Base-by-base conservation (phyloP, 331 rosid genomes). In the Cydonia oblonga region DNA sequence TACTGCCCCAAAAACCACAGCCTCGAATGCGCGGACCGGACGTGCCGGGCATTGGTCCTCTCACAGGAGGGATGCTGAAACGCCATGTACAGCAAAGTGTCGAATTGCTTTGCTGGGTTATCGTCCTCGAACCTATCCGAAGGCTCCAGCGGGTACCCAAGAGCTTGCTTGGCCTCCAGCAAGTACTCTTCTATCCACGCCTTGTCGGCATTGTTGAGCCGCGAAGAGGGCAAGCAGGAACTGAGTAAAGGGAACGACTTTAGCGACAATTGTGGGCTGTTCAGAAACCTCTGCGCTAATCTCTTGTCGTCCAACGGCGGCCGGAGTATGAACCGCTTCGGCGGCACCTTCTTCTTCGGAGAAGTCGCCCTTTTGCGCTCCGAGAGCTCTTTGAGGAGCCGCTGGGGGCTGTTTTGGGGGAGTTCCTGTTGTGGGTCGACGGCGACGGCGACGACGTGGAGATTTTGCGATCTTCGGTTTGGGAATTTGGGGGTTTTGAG, bases 21-120 rank as follows among this genome's bases (percentile, higher is more conserved):
- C 86, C 98, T 86, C 4, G 98, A 82, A 73, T 95, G 98, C 71
- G 93, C 98, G 3, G 86, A 81, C 65, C 90, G 70, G 71, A 91
- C 95, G 68, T 91, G 96, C 58, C 96, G 76, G 1, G 93, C 86
- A 5, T 87, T 91, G 10, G 90, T 78, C 68, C 98, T 82, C 78
- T 95, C 96, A 46, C 98, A 87, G 1, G 90, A 80, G 0, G 98
- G 96, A 32, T 95, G 97, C 85, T 95, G 98, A 84, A 95, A 95
- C 16, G 98, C 98, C 86, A 95, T 70, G 53, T 95, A 95, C 81
- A 95, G 26, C 85, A 95, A 59, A 3, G 90, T 83, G 71, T 95
- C 97, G 26, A 95, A 91, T 24, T 95, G 97, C 70, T 86, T 91
- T 0, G 97, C 97, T 0, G 98, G 97, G 65, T 91, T 91, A 56